phyloP scores from a whole-genome alignment of 495 filamentous ascomycete species.

The Neurospora sp. region DNA sequence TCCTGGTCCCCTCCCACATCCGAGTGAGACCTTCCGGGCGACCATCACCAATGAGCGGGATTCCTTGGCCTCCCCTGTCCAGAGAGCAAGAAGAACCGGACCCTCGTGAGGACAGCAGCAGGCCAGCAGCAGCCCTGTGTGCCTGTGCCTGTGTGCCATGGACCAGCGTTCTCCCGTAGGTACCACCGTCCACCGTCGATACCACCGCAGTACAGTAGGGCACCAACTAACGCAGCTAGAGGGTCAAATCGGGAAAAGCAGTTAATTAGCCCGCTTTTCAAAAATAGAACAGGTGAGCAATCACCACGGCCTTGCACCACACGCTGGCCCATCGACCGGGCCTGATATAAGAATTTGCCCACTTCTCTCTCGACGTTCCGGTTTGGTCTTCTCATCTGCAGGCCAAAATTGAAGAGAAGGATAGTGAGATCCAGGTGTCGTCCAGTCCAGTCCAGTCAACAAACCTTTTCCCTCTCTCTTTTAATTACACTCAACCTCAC shows the following conservation, averaged over 20 bases:
- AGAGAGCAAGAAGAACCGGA: background rate
- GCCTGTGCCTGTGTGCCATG: background rate
- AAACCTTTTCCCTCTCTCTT: slow-evolving; percentile 24
- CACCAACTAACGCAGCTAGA: slow-evolving; percentile 5
- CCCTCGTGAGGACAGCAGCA: background rate
- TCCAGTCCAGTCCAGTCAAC: slow-evolving; percentile 26
- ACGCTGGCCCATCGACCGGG: slow-evolving; percentile 9
- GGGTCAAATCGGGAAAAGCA: slow-evolving; percentile 25
- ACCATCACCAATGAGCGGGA: slow-evolving; percentile 34
- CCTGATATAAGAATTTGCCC: slow-evolving; percentile 43
- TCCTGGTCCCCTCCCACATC: slow-evolving; percentile 19
- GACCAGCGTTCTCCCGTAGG: background rate
- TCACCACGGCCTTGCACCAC: slow-evolving; percentile 2
- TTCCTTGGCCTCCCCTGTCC: slow-evolving; percentile 5
- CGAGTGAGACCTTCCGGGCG: slow-evolving; percentile 31
- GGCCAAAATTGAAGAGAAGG: slow-evolving; percentile 23
- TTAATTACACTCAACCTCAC: slow-evolving; percentile 24
- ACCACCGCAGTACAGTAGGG: background rate
- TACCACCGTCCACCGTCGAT: background rate
- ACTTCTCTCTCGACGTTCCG: slow-evolving; percentile 18
- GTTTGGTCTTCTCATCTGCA: slow-evolving; percentile 23
- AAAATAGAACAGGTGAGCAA: slow-evolving; percentile 28
- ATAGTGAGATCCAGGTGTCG: slow-evolving; percentile 37
- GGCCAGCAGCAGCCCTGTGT: background rate
- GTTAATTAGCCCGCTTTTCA: slow-evolving; percentile 29